These are phyloP conservation scores for Ocimum tenuiflorum DNA, from an alignment of 257 asterid genomes.

Conservation along the genomic window DNA sequence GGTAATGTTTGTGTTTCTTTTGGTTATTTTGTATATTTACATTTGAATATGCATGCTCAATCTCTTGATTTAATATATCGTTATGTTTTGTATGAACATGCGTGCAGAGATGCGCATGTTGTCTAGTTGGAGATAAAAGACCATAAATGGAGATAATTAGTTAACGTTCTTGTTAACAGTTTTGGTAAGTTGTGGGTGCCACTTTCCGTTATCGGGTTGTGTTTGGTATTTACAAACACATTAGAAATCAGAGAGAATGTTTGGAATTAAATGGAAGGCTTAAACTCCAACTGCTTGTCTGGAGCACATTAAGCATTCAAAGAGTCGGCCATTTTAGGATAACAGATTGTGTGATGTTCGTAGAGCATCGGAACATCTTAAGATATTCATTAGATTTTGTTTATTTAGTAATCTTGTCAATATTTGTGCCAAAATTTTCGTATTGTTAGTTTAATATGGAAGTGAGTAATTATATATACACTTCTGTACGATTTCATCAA, in stretches of 20 bases:
- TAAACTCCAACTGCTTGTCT: neutral
- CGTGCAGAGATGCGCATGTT: neutral
- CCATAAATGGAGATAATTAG: neutral
- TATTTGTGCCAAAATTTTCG: no score
- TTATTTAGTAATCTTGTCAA: no score
- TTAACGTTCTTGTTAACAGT: neutral
- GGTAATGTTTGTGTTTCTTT: constrained; percentile 39
- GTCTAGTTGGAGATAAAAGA: neutral
- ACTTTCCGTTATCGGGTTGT: neutral
- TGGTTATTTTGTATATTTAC: neutral
- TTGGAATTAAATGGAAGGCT: neutral
- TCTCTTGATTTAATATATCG: neutral
- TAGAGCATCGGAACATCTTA: no score
- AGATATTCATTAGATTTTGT: no score
- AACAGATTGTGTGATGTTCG: neutral
- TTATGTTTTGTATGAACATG: neutral
- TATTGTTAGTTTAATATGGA: no score
- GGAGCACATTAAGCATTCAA: neutral
- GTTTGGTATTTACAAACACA: neutral
- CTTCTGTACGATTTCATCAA: neutral
- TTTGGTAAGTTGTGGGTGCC: neutral
- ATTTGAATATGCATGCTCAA: neutral
- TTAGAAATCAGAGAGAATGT: neutral
- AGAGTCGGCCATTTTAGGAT: neutral
- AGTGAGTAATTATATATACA: neutral